phyloP scores from a whole-genome alignment of 2,329 filamentous ascomycete species.

The Xylariaceae sp. region DNA sequence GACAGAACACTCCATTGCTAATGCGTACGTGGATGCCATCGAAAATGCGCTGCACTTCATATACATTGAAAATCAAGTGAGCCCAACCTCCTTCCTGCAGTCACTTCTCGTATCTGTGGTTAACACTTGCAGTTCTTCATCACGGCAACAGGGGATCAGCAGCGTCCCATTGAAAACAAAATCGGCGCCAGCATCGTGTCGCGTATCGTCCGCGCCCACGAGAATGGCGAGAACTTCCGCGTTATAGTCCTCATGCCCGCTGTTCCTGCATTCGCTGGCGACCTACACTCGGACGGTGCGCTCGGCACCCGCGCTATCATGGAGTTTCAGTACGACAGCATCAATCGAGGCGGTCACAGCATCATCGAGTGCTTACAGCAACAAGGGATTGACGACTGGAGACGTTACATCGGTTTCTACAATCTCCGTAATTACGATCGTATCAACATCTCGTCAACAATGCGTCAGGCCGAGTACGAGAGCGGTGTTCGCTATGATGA shows the following conservation, averaged over 20 bases:
- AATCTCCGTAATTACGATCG: constrained; percentile 86
- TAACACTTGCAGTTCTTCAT: constrained; percentile 73
- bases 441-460: constrained; percentile 72
- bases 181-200: constrained; percentile 82
- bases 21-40: constrained; percentile 80
- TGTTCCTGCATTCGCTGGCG: constrained; percentile 82
- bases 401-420: constrained; percentile 81
- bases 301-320: constrained; percentile 84
- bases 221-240: constrained; percentile 71
- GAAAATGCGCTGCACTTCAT: constrained; percentile 73
- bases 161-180: constrained; percentile 76
- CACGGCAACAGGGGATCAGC: constrained; percentile 74
- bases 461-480: constrained; percentile 65
- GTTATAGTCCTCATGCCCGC: constrained; percentile 81
- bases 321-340: constrained; percentile 85
- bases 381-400: constrained; percentile 70
- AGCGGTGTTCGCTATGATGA: constrained; percentile 73
- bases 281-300: constrained; percentile 74
- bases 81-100: not conserved
- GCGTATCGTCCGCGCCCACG: constrained; percentile 74
- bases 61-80: constrained; percentile 78
- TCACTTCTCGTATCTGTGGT: not conserved
- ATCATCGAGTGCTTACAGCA: constrained; percentile 75
- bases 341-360: constrained; percentile 76
- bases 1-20: constrained; percentile 79